These are phyloP conservation scores for Salix exigua DNA, from an alignment of 345 rosid genomes.

Conservation along the genomic window DNA sequence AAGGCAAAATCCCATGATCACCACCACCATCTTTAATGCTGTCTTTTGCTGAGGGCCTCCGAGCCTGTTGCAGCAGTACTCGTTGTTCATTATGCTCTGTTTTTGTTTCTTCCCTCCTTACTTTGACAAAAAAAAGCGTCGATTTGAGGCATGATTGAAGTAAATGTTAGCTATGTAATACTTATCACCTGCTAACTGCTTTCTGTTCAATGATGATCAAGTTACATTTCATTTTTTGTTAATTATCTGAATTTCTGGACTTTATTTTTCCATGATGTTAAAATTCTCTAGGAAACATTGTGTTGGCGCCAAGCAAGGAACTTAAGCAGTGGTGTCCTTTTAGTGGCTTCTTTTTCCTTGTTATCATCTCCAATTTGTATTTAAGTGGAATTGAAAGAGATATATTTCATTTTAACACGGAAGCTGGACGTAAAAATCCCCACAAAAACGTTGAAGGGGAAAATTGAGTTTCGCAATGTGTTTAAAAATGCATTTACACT, in stretches of 20 bases:
- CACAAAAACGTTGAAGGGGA: too few relatives aligned
- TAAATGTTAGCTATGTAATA: background rate
- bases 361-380: too few relatives aligned
- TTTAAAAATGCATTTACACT: too few relatives aligned
- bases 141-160: background rate
- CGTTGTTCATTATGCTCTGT: background rate
- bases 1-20: slow-evolving; percentile 39
- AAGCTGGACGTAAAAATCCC: too few relatives aligned
- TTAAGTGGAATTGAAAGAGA: too few relatives aligned
- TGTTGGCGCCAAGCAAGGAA: background rate
- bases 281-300: background rate
- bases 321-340: background rate
- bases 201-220: background rate
- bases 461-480: too few relatives aligned
- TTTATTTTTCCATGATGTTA: background rate
- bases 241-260: background rate
- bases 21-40: slow-evolving; percentile 35
- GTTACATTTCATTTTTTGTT: background rate
- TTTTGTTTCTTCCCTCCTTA: background rate
- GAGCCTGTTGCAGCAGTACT: background rate
- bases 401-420: too few relatives aligned
- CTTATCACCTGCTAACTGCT: background rate
- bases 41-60: slow-evolving; percentile 34
- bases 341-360: too few relatives aligned
- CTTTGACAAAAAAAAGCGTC: background rate